Conservation (phyloP, 176 grass and related monocot species). For the Aegilops umbellulata region DNA sequence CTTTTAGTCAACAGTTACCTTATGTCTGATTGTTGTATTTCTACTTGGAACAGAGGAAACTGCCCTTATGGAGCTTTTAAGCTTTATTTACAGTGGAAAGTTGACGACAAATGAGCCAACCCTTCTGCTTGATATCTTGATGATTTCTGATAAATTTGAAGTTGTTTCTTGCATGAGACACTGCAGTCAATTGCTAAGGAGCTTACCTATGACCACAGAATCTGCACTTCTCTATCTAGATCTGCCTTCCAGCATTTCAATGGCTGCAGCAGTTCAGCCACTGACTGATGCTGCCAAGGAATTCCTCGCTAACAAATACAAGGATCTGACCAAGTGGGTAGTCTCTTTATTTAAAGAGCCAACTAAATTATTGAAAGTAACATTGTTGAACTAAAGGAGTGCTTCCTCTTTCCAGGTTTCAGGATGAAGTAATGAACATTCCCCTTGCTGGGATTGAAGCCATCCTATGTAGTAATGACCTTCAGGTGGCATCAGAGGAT, state of each 20-base stretch:
- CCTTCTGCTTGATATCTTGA: conserved; percentile 74
- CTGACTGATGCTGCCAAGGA: conserved; percentile 89
- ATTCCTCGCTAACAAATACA: conserved; percentile 88
- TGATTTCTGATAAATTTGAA: conserved; percentile 98
- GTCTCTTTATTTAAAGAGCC: conserved; percentile 5
- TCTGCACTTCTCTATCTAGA: conserved; percentile 94
- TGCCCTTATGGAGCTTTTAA: conserved; percentile 84
- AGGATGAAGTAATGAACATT: conserved; percentile 83
- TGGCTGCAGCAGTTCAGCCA: conserved; percentile 82
- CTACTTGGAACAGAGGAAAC: conserved; percentile 78
- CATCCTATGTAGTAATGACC: conserved; percentile 74
- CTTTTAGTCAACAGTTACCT: background rate
- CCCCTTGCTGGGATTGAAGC: conserved; percentile 86
- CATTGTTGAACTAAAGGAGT: conserved; percentile 26
- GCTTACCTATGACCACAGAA: conserved; percentile 93
- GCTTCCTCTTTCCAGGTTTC: conserved; percentile 59
- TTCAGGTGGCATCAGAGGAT: conserved; percentile 95
- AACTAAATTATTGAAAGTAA: background rate
- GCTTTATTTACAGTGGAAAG: conserved; percentile 94
- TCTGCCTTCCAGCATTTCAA: conserved; percentile 84
- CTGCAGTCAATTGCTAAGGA: conserved; percentile 89
- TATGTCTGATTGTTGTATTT: conserved; percentile 27
- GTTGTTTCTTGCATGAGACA: conserved; percentile 95
- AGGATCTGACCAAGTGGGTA: conserved; percentile 83
- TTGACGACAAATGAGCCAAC: conserved; percentile 58